Base-by-base conservation (phyloP, 2,329 filamentous ascomycete species). In the Fusarium fracticaudum region DNA sequence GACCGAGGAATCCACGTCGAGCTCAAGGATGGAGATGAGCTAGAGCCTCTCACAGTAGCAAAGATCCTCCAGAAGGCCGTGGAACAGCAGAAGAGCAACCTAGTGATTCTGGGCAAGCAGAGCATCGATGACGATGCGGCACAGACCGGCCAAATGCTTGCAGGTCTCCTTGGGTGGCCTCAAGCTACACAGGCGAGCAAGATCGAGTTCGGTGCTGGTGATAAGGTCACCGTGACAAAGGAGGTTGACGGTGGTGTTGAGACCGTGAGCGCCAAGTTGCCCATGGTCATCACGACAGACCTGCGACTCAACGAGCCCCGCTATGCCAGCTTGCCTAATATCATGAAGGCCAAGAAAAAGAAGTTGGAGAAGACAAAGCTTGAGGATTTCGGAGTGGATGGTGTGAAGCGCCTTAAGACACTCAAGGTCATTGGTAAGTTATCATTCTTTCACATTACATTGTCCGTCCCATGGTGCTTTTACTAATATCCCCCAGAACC, bases 311-410 rank as follows among this genome's bases (percentile, higher is more conserved):
- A 99, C 81, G 94, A 97, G 89, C 96, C 96, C 68, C 88, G 96
- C 74, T 99, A 98, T 83, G 96, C 96, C 29, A 98, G 91, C 84
- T 84, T 99, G 89, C 96, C 95, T 58, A 98, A 98, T 82, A 98
- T 99, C 76, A 99, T 99, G 96, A 99, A 98, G 92, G 96, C 96
- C 60, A 99, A 99, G 93, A 99, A 98, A 93, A 99, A 99, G 93
- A 94, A 94, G 80, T 81, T 99, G 78, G 94, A 96, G 80, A 98
- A 98, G 92, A 93, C 94, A 89, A 94, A 89, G 75, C 83, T 98
- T 82, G 89, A 87, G 65, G 96, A 99, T 81, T 93, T 93, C 83
- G 94, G 93, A 5, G 85, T 98, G 48, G 91, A 95, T 78, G 90
- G 89, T 60, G 88, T 89, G 82, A 91, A 89, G 84, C 89, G 95